phyloP scores from a whole-genome alignment of 2,329 filamentous ascomycete genomes.

The Cytospora mali region DNA sequence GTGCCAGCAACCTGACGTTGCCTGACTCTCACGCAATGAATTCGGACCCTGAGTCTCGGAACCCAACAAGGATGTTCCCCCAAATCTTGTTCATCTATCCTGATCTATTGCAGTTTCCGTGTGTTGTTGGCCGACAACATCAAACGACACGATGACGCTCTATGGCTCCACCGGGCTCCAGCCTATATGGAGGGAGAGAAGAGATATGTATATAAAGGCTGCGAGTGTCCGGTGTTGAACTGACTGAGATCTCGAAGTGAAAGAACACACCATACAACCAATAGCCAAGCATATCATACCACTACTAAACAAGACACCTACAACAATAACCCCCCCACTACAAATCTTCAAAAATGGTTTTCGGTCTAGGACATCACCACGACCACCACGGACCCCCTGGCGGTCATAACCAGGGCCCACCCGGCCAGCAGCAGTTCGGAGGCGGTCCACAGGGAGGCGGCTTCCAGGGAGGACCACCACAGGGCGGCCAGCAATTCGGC shows the following conservation, averaged over 20 bases:
- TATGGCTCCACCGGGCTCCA: neutral
- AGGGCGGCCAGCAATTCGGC: too few species aligned
- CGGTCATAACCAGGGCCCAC: neutral
- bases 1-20: constrained; percentile 2
- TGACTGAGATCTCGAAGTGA: neutral
- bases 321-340: neutral
- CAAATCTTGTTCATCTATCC: neutral
- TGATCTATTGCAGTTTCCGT: neutral
- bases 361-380: constrained; percentile 17
- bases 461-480: neutral
- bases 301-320: neutral
- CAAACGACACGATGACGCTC: neutral
- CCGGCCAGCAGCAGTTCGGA: neutral
- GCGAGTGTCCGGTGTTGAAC: neutral
- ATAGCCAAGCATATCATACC: neutral
- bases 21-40: neutral
- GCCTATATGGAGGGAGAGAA: neutral
- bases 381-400: neutral
- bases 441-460: constrained; percentile 1
- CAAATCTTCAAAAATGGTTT: neutral
- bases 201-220: neutral
- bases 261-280: neutral
- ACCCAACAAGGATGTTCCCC: constrained; percentile 1
- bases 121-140: neutral
- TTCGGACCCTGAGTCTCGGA: neutral